Base-by-base conservation (phyloP, 2,329 filamentous ascomycete species). In the Aspergillus sp. region DNA sequence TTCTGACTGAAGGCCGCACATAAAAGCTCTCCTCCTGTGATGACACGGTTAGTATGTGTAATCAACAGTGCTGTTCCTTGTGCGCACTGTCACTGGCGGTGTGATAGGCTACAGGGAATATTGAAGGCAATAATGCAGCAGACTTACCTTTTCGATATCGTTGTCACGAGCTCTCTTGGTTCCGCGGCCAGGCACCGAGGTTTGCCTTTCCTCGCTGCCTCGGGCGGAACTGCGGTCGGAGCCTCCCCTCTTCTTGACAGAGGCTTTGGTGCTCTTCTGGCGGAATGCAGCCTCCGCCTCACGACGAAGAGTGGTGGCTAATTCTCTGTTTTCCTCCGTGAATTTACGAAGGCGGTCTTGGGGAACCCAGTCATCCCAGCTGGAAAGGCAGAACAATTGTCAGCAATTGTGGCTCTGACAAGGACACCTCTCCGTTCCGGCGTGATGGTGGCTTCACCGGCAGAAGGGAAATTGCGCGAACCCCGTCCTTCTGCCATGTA, bases 281-380 rank as follows among this genome's bases (percentile, higher is more conserved):
- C 76, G 72, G 41, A 72, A 67, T 8, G 72, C 66, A 51, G 74
- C 73, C 68, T 74, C 76, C 56, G 70, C 75, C 71, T 78, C 80
- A 65, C 74, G 74, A 64, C 78, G 77, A 49, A 82, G 73, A 58
- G 79, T 79, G 41, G 76, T 73, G 21, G 94, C 92, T 39, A 99
- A 85, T 74, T 96, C 92, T 73, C 91, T 91, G 79, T 98, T 97
- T 79, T 98, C 95, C 59, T 96, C 92, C 55, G 89, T 97, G 75
- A 94, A 90, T 80, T 97, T 97, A 73, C 93, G 89, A 63, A 99
- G 89, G 67, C 95, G 91, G 76, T 98, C 94, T 77, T 92, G 89
- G 21, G 91, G 87, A 48, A 98, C 95, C 94, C 94, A 98, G 80
- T 99, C 95, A 80, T 99, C 95, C 95, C 95, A 99, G 64, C 88